Evolutionary conservation across 108 stramenopile species (phyloP), one percentile per base, ranked within the genome.

Genomic region (Cyclostephanos invisitatus): DNA sequence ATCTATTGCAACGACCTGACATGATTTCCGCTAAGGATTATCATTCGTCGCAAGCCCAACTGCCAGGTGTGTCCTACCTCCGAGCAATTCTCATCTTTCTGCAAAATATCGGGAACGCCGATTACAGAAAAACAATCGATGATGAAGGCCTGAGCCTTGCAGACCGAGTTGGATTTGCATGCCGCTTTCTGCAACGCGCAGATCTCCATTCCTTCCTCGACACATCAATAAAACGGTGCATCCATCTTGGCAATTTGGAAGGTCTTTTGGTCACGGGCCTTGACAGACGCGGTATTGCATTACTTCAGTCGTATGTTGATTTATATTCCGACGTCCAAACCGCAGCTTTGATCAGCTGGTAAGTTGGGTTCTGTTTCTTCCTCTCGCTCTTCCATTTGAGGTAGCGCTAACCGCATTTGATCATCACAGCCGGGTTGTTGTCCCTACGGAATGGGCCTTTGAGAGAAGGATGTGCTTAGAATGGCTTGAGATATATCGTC

Each of bases 111-210:
- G 83, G 85, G 10, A 60, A 70, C 17, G 65, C 67, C 20, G 73
- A 84, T 10, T 77, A 87, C 25, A 73, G 76, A 17, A 60, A 78
- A 32, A 84, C 89, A 38, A 78, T 94, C 18, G 53, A 83, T 22
- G 74, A 90, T 70, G 64, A 77, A 29, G 48, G 64, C 10, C 66
- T 94, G 17, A 82, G 84, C 75, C 86, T 90, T 3, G 75, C 83
- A 24, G 93, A 94, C 78, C 71, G 93, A 27, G 83, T 89, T 28
- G 93, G 83, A 20, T 91, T 94, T 73, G 85, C 90, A 27, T 91
- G 89, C 61, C 79, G 85, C 7, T 94, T 88, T 51, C 64, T 91
- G 12, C 74, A 74, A 14, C 70, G 80, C 27, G 38, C 68, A 12
- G 79, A 89, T 57, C 72, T 94, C n/a, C 64, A 76, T n/a, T 40